Conservation (phyloP, 2,329 filamentous ascomycete genomes). For the Trichoderma breve region DNA sequence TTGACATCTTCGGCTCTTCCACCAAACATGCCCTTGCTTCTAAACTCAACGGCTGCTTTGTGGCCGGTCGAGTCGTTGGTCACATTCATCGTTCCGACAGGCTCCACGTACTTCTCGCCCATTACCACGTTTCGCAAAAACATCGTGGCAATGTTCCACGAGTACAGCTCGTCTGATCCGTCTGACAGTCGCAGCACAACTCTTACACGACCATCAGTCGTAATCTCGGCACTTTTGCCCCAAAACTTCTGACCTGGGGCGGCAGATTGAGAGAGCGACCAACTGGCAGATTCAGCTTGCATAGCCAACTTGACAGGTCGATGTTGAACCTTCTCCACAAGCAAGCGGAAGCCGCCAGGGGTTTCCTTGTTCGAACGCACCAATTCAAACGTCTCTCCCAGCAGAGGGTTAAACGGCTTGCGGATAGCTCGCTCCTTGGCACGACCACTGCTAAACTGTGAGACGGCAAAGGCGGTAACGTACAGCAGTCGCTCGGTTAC, state of each 20-base stretch:
- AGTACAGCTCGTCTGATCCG: slow-evolving; percentile 75
- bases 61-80: slow-evolving; percentile 79
- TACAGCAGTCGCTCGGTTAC: slow-evolving; percentile 72
- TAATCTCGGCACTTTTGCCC: slow-evolving; percentile 94
- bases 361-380: slow-evolving; percentile 76
- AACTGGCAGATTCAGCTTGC: slow-evolving; percentile 81
- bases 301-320: slow-evolving; percentile 89
- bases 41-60: slow-evolving; percentile 86
- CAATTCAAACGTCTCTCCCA: slow-evolving; percentile 93
- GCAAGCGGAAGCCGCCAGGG: slow-evolving; percentile 74
- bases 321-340: slow-evolving; percentile 95
- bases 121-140: slow-evolving; percentile 96
- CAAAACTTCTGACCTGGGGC: slow-evolving; percentile 95
- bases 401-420: slow-evolving; percentile 95
- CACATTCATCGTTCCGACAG: slow-evolving; percentile 85
- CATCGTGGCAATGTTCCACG: slow-evolving; percentile 82
- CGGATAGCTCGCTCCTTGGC: slow-evolving; percentile 88
- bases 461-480: slow-evolving; percentile 87
- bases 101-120: slow-evolving; percentile 97
- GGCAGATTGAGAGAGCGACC: slow-evolving; percentile 85
- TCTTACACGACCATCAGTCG: slow-evolving; percentile 83
- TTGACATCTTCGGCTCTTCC: slow-evolving; percentile 87
- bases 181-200: slow-evolving; percentile 67
- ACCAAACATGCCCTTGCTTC: slow-evolving; percentile 94
- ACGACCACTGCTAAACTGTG: slow-evolving; percentile 75